Evolutionary conservation across 371 early-diverging fungal species (phyloP).

Genomic region (Apophysomyces variabilis): DNA sequence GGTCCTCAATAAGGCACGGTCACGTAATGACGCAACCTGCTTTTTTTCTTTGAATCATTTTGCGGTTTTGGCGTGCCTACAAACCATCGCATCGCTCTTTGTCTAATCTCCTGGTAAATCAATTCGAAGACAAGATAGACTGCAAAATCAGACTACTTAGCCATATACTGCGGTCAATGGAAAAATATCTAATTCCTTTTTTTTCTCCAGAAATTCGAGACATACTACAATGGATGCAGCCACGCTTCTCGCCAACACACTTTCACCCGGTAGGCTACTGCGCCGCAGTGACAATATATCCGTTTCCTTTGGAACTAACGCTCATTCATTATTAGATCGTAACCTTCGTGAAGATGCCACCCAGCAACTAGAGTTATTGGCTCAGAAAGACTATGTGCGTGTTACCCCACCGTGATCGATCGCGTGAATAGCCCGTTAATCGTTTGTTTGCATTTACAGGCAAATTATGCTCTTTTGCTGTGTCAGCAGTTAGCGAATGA

Average conservation of each 20-base stretch:
- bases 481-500: conserved; percentile 85
- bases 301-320: conserved; percentile 6
- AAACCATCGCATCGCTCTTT: conserved; percentile 10
- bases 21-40: conserved; percentile 5
- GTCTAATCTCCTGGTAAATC: conserved; percentile 8
- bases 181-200: background rate
- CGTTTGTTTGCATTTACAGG: conserved; percentile 46
- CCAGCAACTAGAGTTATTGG: conserved; percentile 72
- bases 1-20: background rate
- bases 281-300: background rate
- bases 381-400: conserved; percentile 83
- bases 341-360: conserved; percentile 79
- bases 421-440: background rate
- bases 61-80: conserved; percentile 12
- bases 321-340: conserved; percentile 12
- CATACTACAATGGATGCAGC: conserved; percentile 65
- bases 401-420: background rate
- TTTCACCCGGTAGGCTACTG: conserved; percentile 66
- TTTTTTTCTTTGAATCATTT: background rate
- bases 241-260: conserved; percentile 75
- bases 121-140: background rate
- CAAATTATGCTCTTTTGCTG: conserved; percentile 76
- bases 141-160: background rate
- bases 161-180: background rate
- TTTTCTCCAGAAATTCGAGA: conserved; percentile 3